Base-by-base conservation (phyloP, 2,329 filamentous ascomycete species). In the Colletotrichum sp. region DNA sequence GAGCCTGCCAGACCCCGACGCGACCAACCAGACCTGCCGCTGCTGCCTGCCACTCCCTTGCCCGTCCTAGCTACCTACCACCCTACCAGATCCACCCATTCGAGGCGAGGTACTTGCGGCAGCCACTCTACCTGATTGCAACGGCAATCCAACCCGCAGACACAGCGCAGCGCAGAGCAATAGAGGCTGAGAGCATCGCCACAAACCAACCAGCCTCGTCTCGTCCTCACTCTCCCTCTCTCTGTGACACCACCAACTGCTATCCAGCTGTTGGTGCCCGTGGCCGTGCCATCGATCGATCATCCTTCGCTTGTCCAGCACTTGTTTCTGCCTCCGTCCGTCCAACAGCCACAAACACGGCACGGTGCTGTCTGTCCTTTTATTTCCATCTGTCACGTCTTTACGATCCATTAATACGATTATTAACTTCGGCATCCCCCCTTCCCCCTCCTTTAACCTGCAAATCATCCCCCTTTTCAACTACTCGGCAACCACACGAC, bases 171-270 rank as follows among this genome's bases (percentile, higher is more conserved):
- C 57, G 57, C 21, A 68, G 44, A 52, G n/a, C 6, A 52, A 52
- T 12, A 52, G 30, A 68, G 57, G 63, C 32, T 49, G 55, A 57
- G 63, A 72, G 69, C 73, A 64, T 73, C 73, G 64, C 74, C 74
- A 60, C 49, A 52, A 44, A 60, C 34, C 44, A 65, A 39, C 28
- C 44, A 52, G 21, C 39, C 44, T 57, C 64, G 9, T 34, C 57
- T 69, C 16, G 39, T n/a, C 16, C 62, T 64, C 30, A 49, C 28
- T 57, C 49, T 49, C 49, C n/a, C 44, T 70, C 18, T 63, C 52
- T 32, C 39, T 76, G 74, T 74, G 62, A 28, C 59, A 75, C 68
- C 30, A 57, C 68, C 68, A 64, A 55, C 36, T 39, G 28, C 36
- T 44, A 36, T 21, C 36, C 55, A 68, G n/a, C 44, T 30, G 24